phyloP scores from a whole-genome alignment of 768 basidiomycete species.

The Hericium coralloides region DNA sequence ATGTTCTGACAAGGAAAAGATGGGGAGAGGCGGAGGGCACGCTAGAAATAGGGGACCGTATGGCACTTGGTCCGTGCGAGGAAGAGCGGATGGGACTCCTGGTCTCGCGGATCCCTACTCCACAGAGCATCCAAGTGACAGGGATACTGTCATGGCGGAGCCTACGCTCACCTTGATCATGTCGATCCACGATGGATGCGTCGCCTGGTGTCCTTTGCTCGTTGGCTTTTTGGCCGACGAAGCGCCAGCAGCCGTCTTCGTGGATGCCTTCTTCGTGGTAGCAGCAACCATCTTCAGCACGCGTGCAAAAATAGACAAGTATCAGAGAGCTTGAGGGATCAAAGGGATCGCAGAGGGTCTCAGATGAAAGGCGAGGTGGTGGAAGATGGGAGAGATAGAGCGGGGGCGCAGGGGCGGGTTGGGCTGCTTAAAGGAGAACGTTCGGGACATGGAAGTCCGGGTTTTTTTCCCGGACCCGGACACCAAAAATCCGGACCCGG shows the following conservation, averaged over 20 bases:
- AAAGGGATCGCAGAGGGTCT: neutral
- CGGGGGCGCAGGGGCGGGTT: neutral
- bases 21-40: neutral
- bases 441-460: no score
- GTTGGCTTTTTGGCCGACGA: slow-evolving; percentile 21
- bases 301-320: neutral
- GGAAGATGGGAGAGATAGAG: neutral
- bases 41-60: no score
- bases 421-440: neutral
- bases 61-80: neutral
- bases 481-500: no score
- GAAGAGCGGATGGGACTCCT: neutral
- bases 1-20: neutral
- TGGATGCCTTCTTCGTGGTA: slow-evolving; percentile 4
- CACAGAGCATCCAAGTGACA: neutral
- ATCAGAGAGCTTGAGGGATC: neutral
- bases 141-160: neutral
- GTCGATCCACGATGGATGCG: slow-evolving; percentile 43
- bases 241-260: slow-evolving; percentile 1
- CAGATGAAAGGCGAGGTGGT: neutral
- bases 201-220: slow-evolving; percentile 1
- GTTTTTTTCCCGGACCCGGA: no score
- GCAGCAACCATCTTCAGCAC: neutral
- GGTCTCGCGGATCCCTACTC: neutral
- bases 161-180: slow-evolving; percentile 32